These are phyloP conservation scores for Suillus bovinus DNA, from an alignment of 768 basidiomycete species.

Conservation along the genomic window DNA sequence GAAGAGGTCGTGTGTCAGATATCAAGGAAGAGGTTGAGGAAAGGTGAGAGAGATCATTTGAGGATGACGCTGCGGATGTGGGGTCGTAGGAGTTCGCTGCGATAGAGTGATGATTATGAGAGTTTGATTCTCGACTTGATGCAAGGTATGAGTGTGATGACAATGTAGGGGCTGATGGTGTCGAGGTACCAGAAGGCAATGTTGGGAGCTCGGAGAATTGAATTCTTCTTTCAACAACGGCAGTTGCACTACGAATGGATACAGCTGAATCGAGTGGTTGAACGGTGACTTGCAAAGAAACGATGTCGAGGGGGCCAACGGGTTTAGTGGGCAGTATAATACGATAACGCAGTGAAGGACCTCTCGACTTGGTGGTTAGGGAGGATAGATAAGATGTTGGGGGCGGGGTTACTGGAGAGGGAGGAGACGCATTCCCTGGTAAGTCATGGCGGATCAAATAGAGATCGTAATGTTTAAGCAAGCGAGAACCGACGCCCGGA, in stretches of 20 bases:
- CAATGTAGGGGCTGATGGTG: slow-evolving; percentile 20
- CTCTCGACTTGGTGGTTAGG: slow-evolving; percentile 54
- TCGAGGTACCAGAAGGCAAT: slow-evolving; percentile 21
- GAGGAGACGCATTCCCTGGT: slow-evolving; percentile 41
- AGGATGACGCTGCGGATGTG: slow-evolving; percentile 15
- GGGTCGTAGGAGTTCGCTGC: slow-evolving; percentile 31
- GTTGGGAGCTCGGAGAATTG: slow-evolving; percentile 47
- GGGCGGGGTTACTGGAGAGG: slow-evolving; percentile 36
- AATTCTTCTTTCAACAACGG: slow-evolving; percentile 73
- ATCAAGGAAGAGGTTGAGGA: slow-evolving; percentile 23
- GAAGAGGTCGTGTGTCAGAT: slow-evolving; percentile 29
- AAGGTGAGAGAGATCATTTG: slow-evolving; percentile 21
- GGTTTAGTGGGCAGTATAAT: slow-evolving; percentile 55
- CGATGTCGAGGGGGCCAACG: slow-evolving; percentile 71
- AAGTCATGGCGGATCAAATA: slow-evolving; percentile 70
- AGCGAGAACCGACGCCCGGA: slow-evolving; percentile 63
- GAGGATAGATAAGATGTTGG: slow-evolving; percentile 40
- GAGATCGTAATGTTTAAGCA: slow-evolving; percentile 71
- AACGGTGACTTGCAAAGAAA: slow-evolving; percentile 64
- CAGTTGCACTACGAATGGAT: slow-evolving; percentile 59
- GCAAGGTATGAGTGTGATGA: slow-evolving; percentile 21
- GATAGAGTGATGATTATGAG: slow-evolving; percentile 18
- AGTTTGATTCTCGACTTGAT: slow-evolving; percentile 9
- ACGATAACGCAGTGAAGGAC: slow-evolving; percentile 59
- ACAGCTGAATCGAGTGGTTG: slow-evolving; percentile 59